Base-by-base conservation (phyloP, 768 basidiomycete genomes). In the Collybia nuda region DNA sequence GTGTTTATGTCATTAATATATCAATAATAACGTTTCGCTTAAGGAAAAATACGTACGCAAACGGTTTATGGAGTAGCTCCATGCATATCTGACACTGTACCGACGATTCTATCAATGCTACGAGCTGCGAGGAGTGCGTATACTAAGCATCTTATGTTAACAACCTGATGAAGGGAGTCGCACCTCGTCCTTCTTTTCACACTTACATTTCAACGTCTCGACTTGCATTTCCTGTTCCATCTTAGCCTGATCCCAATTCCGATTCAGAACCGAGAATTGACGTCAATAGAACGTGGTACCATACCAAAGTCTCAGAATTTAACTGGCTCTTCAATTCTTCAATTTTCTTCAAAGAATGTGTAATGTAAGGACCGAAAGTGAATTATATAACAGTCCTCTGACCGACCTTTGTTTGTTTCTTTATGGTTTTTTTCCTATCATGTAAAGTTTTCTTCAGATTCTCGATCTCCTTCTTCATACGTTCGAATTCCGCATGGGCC, bases 51-150 rank as follows among this genome's bases (percentile, higher is more conserved):
- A 78, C 85, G 56, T 61, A 90, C 88, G 79, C 80, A 61, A 78
- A 85, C 21, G 88, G 88, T 53, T 80, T 79, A 36, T 74, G 61
- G 8, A 89, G 68, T 9, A 83, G 63, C 17, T 90, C 88, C 72
- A 88, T 84, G 60, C 88, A 90, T 39, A 90, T 88, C 59, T 89
- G 88, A 59, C 88, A 90, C 57, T 82, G 82, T 15, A 86, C 63
- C 26, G 78, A 77, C 21, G 66, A 62, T 66, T 90, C 86, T 19
- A 88, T 76, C 6, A 70, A 71, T 8, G 76, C 61, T 9, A 88
- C 66, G 29, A 81, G 66, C 85, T 87, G 50, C 15, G 39, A 40
- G 22, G 18, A 17, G 47, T 24, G 26, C 40, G 44, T 26, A 15
- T 14, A 11, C 14, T 14, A 14, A 32, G 45, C 22, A 18, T 40